Base-by-base conservation (phyloP, 2,329 filamentous ascomycete species). In the Penicillium brasilianum region DNA sequence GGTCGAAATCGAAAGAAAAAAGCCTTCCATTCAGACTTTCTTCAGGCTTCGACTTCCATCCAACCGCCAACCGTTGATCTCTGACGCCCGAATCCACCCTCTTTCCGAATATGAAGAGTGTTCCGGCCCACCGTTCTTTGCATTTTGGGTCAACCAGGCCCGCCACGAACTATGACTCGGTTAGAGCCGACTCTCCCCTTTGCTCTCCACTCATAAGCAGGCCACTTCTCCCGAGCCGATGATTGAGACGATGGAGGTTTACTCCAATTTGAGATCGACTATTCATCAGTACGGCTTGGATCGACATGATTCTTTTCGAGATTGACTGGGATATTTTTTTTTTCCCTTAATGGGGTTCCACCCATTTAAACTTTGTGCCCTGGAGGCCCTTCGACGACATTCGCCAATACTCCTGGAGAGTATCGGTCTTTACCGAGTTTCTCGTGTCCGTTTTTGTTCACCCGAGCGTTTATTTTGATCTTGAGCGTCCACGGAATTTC, bases 161-260 rank as follows among this genome's bases (percentile, higher is more conserved):
- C 43, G 34, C 55, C n/a, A 62, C 50, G 62, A 63, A 61, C 64
- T 61, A 50, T 58, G 41, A 60, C 60, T 65, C 62, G 62, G 67
- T 32, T 57, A 50, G 30, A 61, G 39, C 61, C 61, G 60, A 62
- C 51, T 41, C 55, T 61, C 22, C 14, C 25, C 58, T 52, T 46
- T 32, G 25, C 36, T 41, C 49, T 55, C 58, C 56, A 62, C 60
- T 54, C 39, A 55, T 55, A 49, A 48, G n/a, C 14, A 16, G 30
- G 20, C 44, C 55, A 60, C 55, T 56, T n/a, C 52, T 61, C 44
- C 57, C 52, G 62, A 58, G 48, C 50, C 59, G 55, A 59, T 57
- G 49, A 68, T 50, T 20, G 59, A 28, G 25, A 49, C 43, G 30
- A 63, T 55, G 60, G 36, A 48, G n/a, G 25, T 28, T 28, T 32